These are phyloP conservation scores for Colletotrichum zoysiae DNA, from an alignment of 2,329 filamentous ascomycete species.

Conservation along the genomic window DNA sequence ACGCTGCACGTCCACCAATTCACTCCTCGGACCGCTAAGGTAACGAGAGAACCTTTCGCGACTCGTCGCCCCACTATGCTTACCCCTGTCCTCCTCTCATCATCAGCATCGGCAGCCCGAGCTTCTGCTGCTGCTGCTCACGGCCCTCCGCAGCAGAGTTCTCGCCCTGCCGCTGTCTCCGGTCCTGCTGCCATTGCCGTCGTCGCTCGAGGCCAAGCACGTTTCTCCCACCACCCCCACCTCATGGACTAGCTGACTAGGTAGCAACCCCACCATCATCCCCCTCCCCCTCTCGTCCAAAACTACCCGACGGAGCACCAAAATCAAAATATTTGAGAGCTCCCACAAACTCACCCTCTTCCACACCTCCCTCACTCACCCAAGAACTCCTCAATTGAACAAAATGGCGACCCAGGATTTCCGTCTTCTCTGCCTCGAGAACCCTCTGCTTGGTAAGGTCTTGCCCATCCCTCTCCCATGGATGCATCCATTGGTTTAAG, in stretches of 20 bases:
- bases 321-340: constrained; percentile 47
- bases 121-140: constrained; percentile 12
- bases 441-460: constrained; percentile 88
- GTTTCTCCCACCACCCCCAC: constrained; percentile 41
- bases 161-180: constrained; percentile 7
- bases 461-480: not conserved
- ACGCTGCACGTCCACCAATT: constrained; percentile 18
- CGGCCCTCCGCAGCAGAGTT: constrained; percentile 7
- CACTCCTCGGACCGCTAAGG: constrained; percentile 25
- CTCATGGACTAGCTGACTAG: constrained; percentile 17
- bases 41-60: constrained; percentile 30
- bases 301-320: constrained; percentile 43
- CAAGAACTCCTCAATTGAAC: constrained; percentile 44
- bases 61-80: constrained; percentile 35
- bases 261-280: constrained; percentile 45
- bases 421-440: constrained; percentile 93
- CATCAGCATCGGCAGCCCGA: not conserved
- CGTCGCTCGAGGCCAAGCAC: constrained; percentile 20
- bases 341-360: constrained; percentile 21
- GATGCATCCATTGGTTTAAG: constrained; percentile 20
- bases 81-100: constrained; percentile 22
- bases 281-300: constrained; percentile 45
- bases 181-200: not conserved
- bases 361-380: constrained; percentile 38
- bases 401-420: constrained; percentile 87